Evolutionary conservation across 805 yeast genomes (phyloP), one percentile per base, ranked within the genome.

Genomic region (Spathaspora gorwiae): DNA sequence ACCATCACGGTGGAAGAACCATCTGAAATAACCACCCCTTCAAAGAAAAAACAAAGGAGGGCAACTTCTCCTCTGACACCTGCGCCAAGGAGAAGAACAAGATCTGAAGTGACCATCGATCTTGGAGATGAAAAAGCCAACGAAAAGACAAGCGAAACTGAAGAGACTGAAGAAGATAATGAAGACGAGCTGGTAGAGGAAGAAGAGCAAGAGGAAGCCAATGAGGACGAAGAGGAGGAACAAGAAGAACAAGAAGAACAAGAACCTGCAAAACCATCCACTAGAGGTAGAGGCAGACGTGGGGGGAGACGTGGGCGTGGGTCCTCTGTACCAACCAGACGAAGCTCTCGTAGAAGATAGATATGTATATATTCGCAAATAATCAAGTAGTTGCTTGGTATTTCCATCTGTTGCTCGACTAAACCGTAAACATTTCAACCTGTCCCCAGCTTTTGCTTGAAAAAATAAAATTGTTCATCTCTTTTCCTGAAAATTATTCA

Each of bases 331-430:
- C 57, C 56, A 24, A 37, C 47, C 2, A 50, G 60, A 45, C 36
- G 59, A 47, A 53, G 57, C 44, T 35, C 54, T 4, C 37, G 58
- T 30, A 54, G 51, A 26, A 56, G 47, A 44, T 54, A 45, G 40
- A 26, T 26, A n/a, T 19, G 24, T 19, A 19, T 19, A 19, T 19
- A 19, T 19, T 19, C 24, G 24, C 24, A 19, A 19, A 19, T 19
- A 19, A 3, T 19, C 24, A 19, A 19, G 24, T 2, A 19, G 24
- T 19, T 19, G 24, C 2, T 19, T 19, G 24, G 24, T 19, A 19
- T 19, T 19, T 19, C 24, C 24, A 19, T 19, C 24, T 19, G n/a
- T 19, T 19, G 2, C 24, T 19, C 24, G 24, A 19, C 24, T 19
- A 19, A 19, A 19, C 24, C 24, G 24, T 19, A 19, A 19, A 19